A percentile compares a stretch with the other conserved stretches of the same genome.
Evolutionary conservation across 2,329 filamentous ascomycete genomes (phyloP).

Genomic region (Penicillium capsulatum): DNA sequence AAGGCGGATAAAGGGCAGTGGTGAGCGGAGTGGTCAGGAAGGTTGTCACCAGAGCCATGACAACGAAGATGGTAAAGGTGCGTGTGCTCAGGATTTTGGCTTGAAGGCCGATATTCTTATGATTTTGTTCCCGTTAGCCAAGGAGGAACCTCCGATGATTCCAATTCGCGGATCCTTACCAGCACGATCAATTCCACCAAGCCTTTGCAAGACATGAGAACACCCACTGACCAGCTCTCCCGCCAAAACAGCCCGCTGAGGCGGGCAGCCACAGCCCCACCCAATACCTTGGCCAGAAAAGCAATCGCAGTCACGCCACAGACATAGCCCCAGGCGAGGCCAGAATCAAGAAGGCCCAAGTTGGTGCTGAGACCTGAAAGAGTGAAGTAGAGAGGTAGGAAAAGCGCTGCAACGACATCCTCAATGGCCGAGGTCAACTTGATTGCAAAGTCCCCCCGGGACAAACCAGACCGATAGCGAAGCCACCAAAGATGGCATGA

Average conservation of each 20-base stretch:
- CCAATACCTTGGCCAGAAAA: slow-evolving; percentile 78
- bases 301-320: slow-evolving; percentile 76
- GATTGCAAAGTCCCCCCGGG: slow-evolving; percentile 89
- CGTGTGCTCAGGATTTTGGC: slow-evolving; percentile 73
- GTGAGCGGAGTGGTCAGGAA: slow-evolving; percentile 78
- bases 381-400: slow-evolving; percentile 89
- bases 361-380: slow-evolving; percentile 86
- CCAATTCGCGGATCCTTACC: slow-evolving; percentile 43
- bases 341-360: slow-evolving; percentile 74
- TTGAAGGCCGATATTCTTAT: slow-evolving; percentile 78
- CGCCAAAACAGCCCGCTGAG: slow-evolving; percentile 78
- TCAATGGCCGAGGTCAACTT: slow-evolving; percentile 92
- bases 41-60: slow-evolving; percentile 87
- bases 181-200: slow-evolving; percentile 92
- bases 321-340: slow-evolving; percentile 85
- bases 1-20: slow-evolving; percentile 67
- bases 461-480: slow-evolving; percentile 82
- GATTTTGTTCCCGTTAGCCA: slow-evolving; percentile 27
- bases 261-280: slow-evolving; percentile 73
- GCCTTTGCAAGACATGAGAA: slow-evolving; percentile 94
- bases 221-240: slow-evolving; percentile 81
- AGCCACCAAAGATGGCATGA: slow-evolving; percentile 91
- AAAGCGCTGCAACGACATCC: slow-evolving; percentile 77
- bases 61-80: slow-evolving; percentile 90
- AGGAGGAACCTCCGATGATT: slow-evolving; percentile 1